Evolutionary conservation across 1,284 basidiomycete genomes (phyloP), one percentile per base, ranked within the genome.

Genomic region (Microbotryomycetes sp.): DNA sequence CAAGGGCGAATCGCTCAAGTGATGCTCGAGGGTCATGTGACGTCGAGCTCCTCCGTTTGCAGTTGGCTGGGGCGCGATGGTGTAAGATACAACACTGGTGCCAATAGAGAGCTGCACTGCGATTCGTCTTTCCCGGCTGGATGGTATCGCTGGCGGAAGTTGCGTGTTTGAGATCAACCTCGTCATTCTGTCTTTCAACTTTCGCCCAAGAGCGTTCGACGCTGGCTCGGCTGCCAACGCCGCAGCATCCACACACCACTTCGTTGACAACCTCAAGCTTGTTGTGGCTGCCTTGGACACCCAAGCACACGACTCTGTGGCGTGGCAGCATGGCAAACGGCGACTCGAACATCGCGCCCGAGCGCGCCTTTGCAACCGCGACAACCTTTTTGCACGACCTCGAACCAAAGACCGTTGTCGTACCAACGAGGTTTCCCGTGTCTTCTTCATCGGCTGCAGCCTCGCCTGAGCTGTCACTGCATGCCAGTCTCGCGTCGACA

Each of bases 1-100:
- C 46, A 67, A 54, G 1, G 68, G 68, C n/a, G n/a, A n/a, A 6
- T 57, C 26, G 19, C 56, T n/a, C 9, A 59, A 62, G 28, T 30
- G 48, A 29, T 45, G 58, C 12, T 42, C 36, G 36, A 19, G 9
- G 36, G 36, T 42, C 36, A 42, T 42, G 36, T 42, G 36, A 42
- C 36, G 36, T 42, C 36, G 36, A 12, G 12, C 36, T 19, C n/a
- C n/a, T n/a, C n/a, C n/a, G n/a, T n/a, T n/a, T n/a, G n/a, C n/a
- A n/a, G n/a, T n/a, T n/a, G n/a, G n/a, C n/a, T n/a, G n/a, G n/a
- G n/a, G n/a, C n/a, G n/a, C n/a, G n/a, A n/a, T n/a, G n/a, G n/a
- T n/a, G n/a, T n/a, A n/a, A n/a, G n/a, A n/a, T n/a, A n/a, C n/a
- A n/a, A n/a, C n/a, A n/a, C n/a, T n/a, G n/a, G n/a, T 9, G 36